Base-by-base conservation (phyloP, 371 early-diverging fungal genomes). In the Mortierella sp. region DNA sequence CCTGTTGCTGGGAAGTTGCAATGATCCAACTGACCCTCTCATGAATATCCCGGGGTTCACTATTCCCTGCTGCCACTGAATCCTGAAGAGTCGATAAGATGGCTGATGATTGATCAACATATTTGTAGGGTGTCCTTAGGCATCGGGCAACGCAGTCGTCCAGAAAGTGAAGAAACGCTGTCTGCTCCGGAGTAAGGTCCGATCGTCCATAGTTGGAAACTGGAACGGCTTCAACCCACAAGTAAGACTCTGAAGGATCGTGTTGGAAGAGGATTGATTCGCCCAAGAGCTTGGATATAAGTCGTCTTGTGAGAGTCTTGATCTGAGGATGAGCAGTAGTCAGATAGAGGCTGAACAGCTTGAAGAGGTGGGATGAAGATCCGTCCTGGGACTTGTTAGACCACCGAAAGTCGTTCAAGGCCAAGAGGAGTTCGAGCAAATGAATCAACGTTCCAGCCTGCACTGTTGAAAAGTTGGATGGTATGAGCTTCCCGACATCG, bases 401-500 rank as follows among this genome's bases (percentile, higher is more conserved):
- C 92, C 92, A 92, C 29, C 89, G 87, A 55, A 92, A 91, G 51
- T 87, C 86, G 19, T 83, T 84, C 41, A 88, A 66, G 28, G 83
- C 83, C 27, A 83, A 54, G 31, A 94, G 64, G 40, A 93, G 79
- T 22, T 85, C 85, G 21, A 94, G 56, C 19, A 92, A 56, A 59
- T 88, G 84, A 43, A 86, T 70, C 57, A 89, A 82, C 1, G 86
- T 77, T 19, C 85, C 87, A 14, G 85, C 79, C 21, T 88, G 80
- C 12, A 86, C 79, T 17, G 79, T 67, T 6, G 83, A 67, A 37
- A 91, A 85, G 63, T 92, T 86, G 5, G 81, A 62, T 5, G 93
- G 92, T n/a, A 93, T 84, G 29, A 94, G 84, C 51, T 90, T 92
- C 44, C 88, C 88, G 34, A 87, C 82, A 67, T 93, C 92, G 49